A percentile compares a stretch with the other conserved stretches of the same genome.
Evolutionary conservation across 371 early-diverging fungal genomes (phyloP).

Genomic region (Rhizopus arrhizus): DNA sequence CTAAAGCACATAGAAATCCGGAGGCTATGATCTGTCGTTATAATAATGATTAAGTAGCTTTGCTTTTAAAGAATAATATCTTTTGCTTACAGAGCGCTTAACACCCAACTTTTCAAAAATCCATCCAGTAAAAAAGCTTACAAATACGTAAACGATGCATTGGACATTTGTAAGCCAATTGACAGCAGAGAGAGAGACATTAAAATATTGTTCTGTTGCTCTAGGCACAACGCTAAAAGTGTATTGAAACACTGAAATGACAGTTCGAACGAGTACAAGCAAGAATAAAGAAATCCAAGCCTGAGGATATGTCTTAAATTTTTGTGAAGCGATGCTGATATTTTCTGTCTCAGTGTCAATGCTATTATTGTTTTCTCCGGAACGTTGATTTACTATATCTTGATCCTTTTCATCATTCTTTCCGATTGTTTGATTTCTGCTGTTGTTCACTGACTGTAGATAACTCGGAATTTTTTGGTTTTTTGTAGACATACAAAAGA

Average conservation of each 20-base stretch:
- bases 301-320: slow-evolving; percentile 37
- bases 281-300: slow-evolving; percentile 42
- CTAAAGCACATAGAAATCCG: slow-evolving; percentile 45
- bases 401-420: too few species aligned
- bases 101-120: slow-evolving; percentile 41
- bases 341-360: neutral
- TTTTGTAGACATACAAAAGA: too few species aligned
- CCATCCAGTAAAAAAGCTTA: slow-evolving; percentile 43
- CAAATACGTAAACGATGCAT: slow-evolving; percentile 37
- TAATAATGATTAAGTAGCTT: neutral
- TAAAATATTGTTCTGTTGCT: slow-evolving; percentile 29
- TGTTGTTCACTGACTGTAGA: too few species aligned
- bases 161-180: slow-evolving; percentile 49
- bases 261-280: slow-evolving; percentile 35
- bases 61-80: neutral
- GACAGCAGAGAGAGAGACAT: slow-evolving; percentile 34
- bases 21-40: slow-evolving; percentile 48
- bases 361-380: neutral
- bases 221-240: slow-evolving; percentile 41
- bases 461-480: too few species aligned
- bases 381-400: neutral
- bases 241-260: slow-evolving; percentile 42
- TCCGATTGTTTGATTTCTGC: too few species aligned
- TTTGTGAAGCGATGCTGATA: neutral
- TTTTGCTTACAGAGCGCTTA: slow-evolving; percentile 37